Conservation (phyloP, 176 grass and related monocot species). For the Poa annua region DNA sequence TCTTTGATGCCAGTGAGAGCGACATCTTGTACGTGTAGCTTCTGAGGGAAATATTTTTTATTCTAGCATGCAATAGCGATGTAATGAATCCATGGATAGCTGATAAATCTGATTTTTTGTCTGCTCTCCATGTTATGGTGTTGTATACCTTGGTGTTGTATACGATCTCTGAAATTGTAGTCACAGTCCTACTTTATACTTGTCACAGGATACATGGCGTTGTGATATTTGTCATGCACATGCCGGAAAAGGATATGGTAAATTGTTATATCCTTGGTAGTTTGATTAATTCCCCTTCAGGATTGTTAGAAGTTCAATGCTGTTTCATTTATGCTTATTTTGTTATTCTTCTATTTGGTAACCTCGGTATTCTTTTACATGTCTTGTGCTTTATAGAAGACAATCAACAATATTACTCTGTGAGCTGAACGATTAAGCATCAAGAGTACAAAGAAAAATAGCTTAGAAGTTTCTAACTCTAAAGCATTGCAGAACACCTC, state of each 20-base stretch:
- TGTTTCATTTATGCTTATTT: constrained; percentile 7
- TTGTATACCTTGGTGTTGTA: constrained; percentile 8
- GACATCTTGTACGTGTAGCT: background rate
- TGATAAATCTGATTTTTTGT: constrained; percentile 1
- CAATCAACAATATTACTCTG: background rate
- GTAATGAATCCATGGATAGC: background rate
- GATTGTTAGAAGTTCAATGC: background rate
- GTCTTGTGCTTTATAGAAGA: constrained; percentile 15
- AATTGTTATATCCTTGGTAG: constrained; percentile 14
- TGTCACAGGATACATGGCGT: constrained; percentile 81
- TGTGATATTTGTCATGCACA: constrained; percentile 84
- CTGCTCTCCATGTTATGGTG: constrained; percentile 10
- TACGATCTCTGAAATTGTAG: constrained; percentile 12
- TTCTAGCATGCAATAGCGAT: constrained; percentile 23
- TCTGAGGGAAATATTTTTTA: background rate
- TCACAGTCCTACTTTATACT: constrained; percentile 38
- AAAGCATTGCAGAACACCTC: constrained; percentile 4
- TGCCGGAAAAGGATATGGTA: constrained; percentile 95
- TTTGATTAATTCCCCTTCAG: constrained; percentile 18
- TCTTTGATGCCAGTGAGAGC: constrained; percentile 17
- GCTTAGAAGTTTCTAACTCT: constrained; percentile 19
- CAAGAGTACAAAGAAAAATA: background rate
- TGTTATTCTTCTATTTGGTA: constrained; percentile 22
- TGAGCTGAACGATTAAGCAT: background rate
- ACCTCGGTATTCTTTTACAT: constrained; percentile 19